A percentile compares a stretch with the other conserved stretches of the same genome.
Evolutionary conservation across 1,284 basidiomycete genomes (phyloP).

Genomic region (Cutaneotrichosporon sp.): DNA sequence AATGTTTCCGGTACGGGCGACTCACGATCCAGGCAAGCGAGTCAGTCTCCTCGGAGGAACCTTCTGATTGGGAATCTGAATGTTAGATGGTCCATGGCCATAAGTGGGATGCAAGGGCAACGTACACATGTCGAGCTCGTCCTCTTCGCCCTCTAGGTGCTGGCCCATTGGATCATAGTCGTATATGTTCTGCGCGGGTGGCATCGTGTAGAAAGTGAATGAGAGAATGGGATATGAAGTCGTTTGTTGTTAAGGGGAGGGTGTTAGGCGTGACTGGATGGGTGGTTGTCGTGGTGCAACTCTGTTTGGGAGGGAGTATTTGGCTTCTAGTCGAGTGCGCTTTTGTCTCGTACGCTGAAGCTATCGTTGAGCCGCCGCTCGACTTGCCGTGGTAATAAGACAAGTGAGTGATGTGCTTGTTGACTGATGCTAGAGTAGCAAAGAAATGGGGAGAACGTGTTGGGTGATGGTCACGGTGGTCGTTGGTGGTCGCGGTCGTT

Average conservation of each 20-base stretch:
- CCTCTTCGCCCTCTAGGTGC: constrained; percentile 37
- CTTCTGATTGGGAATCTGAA: constrained; percentile 46
- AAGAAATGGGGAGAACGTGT: too few relatives aligned
- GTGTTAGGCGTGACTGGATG: background rate
- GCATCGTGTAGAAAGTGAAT: constrained; percentile 23
- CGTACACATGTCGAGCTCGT: constrained; percentile 41
- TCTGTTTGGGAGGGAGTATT: too few relatives aligned
- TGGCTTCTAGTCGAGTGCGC: too few relatives aligned
- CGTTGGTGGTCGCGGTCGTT: too few relatives aligned
- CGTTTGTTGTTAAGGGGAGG: background rate
- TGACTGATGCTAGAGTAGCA: too few relatives aligned
- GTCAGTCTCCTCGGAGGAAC: constrained; percentile 46
- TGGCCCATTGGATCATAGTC: constrained; percentile 21
- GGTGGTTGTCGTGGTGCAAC: too few relatives aligned
- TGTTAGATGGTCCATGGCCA: background rate
- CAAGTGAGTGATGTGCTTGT: too few relatives aligned
- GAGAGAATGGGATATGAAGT: background rate
- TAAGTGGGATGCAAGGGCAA: background rate
- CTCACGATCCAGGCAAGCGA: constrained; percentile 50
- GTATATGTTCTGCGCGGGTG: constrained; percentile 1
- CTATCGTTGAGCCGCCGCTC: too few relatives aligned
- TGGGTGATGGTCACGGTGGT: too few relatives aligned
- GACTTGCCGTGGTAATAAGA: too few relatives aligned
- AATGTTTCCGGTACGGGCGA: background rate
- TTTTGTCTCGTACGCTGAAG: too few relatives aligned